phyloP scores from a whole-genome alignment of 805 yeast genomes.

The Maudiozyma bulderi region DNA sequence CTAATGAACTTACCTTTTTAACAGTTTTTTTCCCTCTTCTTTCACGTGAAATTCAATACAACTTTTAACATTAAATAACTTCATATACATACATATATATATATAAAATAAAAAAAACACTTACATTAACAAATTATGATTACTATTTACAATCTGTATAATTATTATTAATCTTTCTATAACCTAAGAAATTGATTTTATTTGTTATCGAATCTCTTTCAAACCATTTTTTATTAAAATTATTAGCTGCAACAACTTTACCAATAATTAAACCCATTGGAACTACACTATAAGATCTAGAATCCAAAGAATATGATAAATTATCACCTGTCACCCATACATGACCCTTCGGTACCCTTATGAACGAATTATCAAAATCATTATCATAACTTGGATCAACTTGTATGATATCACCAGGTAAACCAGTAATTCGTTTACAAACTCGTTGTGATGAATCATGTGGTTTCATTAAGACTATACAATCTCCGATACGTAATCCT shows the following conservation, averaged over 20 bases:
- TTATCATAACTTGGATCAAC: conserved; percentile 60
- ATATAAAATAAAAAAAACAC: neutral
- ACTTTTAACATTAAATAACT: neutral
- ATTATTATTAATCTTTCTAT: conserved; percentile 46
- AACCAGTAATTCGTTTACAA: conserved; percentile 87
- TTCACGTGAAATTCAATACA: neutral
- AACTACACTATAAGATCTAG: conserved; percentile 79
- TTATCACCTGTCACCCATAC: conserved; percentile 98
- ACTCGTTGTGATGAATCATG: conserved; percentile 78
- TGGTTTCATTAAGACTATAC: conserved; percentile 82
- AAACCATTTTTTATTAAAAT: conserved; percentile 40
- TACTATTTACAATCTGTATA: conserved; percentile 25
- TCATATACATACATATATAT: neutral
- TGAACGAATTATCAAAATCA: conserved; percentile 35
- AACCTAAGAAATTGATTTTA: conserved; percentile 35
- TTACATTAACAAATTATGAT: neutral
- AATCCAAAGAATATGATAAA: conserved; percentile 75
- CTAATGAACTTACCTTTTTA: neutral
- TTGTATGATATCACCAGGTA: conserved; percentile 85
- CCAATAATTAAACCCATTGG: conserved; percentile 88
- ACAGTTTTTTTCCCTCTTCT: conserved; percentile 14
- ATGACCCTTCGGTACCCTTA: conserved; percentile 86
- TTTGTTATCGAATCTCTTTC: conserved; percentile 15
- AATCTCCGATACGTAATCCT: conserved; percentile 68
- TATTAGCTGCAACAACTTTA: conserved; percentile 66